These are phyloP conservation scores for Thermomucor indicae-seudaticae DNA, from an alignment of 371 early-diverging fungal genomes.

Conservation along the genomic window DNA sequence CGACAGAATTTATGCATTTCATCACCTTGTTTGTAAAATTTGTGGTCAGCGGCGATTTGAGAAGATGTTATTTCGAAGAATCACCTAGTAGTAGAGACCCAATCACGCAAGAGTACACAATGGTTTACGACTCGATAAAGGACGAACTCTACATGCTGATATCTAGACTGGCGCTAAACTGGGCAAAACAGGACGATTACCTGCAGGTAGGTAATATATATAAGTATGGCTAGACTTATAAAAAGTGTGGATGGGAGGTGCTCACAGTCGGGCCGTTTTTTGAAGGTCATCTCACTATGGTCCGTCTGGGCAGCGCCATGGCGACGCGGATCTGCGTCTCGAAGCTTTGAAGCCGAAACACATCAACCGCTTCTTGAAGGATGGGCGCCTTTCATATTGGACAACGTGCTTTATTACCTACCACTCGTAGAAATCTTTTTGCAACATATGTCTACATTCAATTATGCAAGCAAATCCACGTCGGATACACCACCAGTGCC, in stretches of 20 bases:
- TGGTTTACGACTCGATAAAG: constrained; percentile 13
- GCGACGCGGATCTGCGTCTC: constrained; percentile 10
- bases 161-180: constrained; percentile 30
- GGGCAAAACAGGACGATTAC: constrained; percentile 24
- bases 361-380: constrained; percentile 13
- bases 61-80: constrained; percentile 1
- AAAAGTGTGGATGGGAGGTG: neutral
- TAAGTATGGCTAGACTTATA: neutral
- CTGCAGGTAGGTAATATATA: constrained; percentile 7
- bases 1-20: constrained; percentile 14
- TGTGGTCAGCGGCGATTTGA: constrained; percentile 22
- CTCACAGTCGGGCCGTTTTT: neutral
- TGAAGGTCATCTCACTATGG: constrained; percentile 25
- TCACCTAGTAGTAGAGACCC: neutral
- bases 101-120: constrained; percentile 1
- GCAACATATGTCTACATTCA: constrained; percentile 17
- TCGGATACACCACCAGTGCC: neutral
- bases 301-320: constrained; percentile 32
- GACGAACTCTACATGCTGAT: constrained; percentile 25
- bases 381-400: constrained; percentile 23
- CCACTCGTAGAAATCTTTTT: constrained; percentile 22
- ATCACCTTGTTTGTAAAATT: constrained; percentile 21
- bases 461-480: constrained; percentile 4
- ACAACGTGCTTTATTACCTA: constrained; percentile 27
- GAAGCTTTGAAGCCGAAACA: neutral